Percentiles rank a stretch among this genome's conserved stretches.
phyloP scores from a whole-genome alignment of 495 filamentous ascomycete genomes.

The Tuber brumale region DNA sequence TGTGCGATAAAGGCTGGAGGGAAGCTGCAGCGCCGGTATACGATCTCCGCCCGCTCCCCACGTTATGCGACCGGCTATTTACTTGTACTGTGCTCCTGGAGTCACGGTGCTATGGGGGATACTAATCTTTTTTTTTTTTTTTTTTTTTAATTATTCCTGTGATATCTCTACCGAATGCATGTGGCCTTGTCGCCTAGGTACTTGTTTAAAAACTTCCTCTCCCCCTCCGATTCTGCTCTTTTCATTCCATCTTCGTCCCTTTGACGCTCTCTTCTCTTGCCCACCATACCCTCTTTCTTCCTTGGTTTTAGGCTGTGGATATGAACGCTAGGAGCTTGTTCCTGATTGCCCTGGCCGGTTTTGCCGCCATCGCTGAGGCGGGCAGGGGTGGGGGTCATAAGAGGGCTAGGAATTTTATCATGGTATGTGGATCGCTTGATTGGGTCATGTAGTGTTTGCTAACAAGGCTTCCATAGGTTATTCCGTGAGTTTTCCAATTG shows the following conservation, averaged over 20 bases:
- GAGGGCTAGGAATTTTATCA: conserved; percentile 40
- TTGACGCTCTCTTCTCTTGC: not conserved
- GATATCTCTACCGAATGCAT: not conserved
- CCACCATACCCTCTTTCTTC: conserved; percentile 14
- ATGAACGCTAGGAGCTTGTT: conserved; percentile 27
- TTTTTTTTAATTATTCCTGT: not conserved
- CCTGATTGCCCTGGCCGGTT: conserved; percentile 28
- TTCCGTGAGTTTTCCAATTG: conserved; percentile 23
- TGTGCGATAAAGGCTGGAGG: not conserved
- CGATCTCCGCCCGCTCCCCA: not conserved
- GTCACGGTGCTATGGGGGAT: not conserved
- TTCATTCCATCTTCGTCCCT: not conserved
- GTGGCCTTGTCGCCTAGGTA: not conserved
- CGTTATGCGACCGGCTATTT: not conserved
- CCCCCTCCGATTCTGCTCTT: not conserved
- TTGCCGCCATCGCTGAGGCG: conserved; percentile 20
- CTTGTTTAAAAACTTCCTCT: not conserved
- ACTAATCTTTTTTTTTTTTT: not conserved
- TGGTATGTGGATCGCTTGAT: conserved; percentile 27
- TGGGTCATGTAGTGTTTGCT: not conserved
- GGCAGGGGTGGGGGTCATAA: not conserved
- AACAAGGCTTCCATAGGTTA: conserved; percentile 19
- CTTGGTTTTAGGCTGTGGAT: conserved; percentile 10
- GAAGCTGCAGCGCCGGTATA: not conserved
- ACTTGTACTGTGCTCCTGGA: not conserved